Base-by-base conservation (phyloP, 345 rosid species). In the Clarkia xantiana region DNA sequence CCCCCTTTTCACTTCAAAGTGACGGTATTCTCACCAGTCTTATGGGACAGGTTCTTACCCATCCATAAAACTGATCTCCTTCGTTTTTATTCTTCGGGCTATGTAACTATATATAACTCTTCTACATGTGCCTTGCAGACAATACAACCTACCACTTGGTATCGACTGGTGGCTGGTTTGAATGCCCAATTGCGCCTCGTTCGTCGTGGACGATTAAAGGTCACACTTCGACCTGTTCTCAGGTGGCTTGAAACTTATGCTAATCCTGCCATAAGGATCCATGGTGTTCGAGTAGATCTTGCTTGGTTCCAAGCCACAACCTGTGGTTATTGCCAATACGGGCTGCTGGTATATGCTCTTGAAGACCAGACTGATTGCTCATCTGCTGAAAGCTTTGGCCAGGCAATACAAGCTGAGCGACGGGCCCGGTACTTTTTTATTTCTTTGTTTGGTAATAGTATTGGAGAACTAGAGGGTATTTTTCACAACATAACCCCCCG, bases 291-390 rank as follows among this genome's bases (percentile, higher is more conserved):
- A 76, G 63, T 84, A 59, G 94, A 81, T 68, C 74, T 84, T 17
- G 96, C 96, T 46, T 91, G 98, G 98, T 91, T 91, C 71, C 98
- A 91, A 70, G 89, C 94, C 40, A 83, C 96, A 60, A 91, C 98
- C 59, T 91, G 96, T 54, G 96, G 96, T 61, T 86, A 86, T 70
- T 91, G 81, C 79, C 98, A 91, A 61, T 76, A 86, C 56, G 98
- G 98, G 64, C 68, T 86, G 60, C 76, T 91, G 67, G 96, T 81
- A 57, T 76, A 75, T 40, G 65, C 75, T 56, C 44, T 71, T 50
- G 69, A 60, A 49, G 51, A 45, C 54, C 44, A 76, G 53, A 55
- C 52, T 64, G 75, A 66, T 42, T 59, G 78, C 56, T 62, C 75
- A 54, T 70, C 68, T 44, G 54, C 67, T 18, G 75, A 67, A 52